A percentile compares a stretch with the other conserved stretches of the same genome.
These are phyloP conservation scores for Aurantiochytrium sp. DNA, from an alignment of 108 stramenopile species.

Conservation along the genomic window DNA sequence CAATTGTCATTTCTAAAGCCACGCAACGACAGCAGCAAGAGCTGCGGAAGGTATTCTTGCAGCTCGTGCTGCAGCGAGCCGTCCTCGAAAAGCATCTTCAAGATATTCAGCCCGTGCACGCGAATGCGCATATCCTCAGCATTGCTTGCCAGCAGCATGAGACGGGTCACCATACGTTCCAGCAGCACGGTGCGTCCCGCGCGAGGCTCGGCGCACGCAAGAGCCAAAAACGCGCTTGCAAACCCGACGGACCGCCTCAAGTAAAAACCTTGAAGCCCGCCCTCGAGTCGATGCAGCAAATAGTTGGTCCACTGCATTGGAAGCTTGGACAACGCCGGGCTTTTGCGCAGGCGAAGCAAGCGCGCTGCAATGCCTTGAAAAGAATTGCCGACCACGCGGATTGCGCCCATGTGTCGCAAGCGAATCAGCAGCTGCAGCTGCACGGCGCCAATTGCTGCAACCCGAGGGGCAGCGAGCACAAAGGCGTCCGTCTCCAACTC, in stretches of 20 bases:
- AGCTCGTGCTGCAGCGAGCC: not conserved
- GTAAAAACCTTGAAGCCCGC: not conserved
- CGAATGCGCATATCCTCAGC: not conserved
- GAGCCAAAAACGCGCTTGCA: not conserved
- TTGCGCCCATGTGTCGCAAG: not conserved
- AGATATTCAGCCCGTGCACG: not conserved
- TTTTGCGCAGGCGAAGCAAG: not conserved
- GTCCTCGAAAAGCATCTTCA: conserved; percentile 1
- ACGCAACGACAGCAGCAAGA: not conserved
- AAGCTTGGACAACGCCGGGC: not conserved
- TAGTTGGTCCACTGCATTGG: not conserved
- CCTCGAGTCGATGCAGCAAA: not conserved
- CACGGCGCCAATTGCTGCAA: not conserved
- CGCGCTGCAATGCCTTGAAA: not conserved
- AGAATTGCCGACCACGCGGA: not conserved
- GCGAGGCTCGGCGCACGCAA: not conserved
- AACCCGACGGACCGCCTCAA: not conserved
- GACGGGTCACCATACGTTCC: not conserved
- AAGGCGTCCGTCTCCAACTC: not conserved
- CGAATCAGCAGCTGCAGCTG: not conserved
- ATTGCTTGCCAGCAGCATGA: not conserved
- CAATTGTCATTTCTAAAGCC: not conserved
- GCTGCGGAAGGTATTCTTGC: not conserved
- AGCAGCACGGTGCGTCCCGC: not conserved
- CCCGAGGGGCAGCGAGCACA: not conserved